These are phyloP conservation scores for Aleurites moluccanus DNA, from an alignment of 441 rosid species.

Conservation along the genomic window DNA sequence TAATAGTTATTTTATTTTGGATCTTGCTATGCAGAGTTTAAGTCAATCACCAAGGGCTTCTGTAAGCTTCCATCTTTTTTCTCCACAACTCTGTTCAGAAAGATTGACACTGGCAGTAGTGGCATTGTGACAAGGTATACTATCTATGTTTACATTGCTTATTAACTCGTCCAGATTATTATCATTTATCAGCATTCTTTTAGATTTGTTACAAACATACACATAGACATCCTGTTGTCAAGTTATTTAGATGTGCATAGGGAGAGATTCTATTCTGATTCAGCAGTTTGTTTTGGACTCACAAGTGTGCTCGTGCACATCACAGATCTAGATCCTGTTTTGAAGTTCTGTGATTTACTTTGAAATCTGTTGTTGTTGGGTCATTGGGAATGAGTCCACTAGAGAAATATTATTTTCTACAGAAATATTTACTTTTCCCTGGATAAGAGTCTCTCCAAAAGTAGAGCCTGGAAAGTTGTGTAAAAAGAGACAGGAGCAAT, in stretches of 20 bases:
- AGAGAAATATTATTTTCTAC: not conserved
- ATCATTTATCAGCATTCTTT: no score
- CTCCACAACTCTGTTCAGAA: slow-evolving; percentile 68
- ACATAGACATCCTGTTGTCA: no score
- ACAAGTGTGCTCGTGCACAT: not conserved
- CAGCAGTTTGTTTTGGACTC: not conserved
- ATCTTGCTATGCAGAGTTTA: slow-evolving; percentile 59
- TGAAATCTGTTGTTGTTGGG: not conserved
- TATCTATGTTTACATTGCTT: slow-evolving; percentile 11
- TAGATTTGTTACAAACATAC: no score
- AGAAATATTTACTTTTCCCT: not conserved
- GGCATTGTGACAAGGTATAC: slow-evolving; percentile 76
- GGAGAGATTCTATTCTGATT: not conserved
- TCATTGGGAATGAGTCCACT: not conserved
- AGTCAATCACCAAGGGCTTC: slow-evolving; percentile 70
- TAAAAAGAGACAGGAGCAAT: not conserved
- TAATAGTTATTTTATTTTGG: slow-evolving; percentile 11
- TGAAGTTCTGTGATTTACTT: not conserved
- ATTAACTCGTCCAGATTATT: no score
- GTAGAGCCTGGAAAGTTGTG: not conserved
- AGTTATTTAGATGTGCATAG: no score
- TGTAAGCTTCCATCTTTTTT: slow-evolving; percentile 97
- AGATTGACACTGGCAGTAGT: slow-evolving; percentile 60
- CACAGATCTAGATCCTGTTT: no score
- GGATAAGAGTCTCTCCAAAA: not conserved